These are phyloP conservation scores for Raddia guianensis DNA, from an alignment of 176 grass and related monocot species.

Conservation along the genomic window DNA sequence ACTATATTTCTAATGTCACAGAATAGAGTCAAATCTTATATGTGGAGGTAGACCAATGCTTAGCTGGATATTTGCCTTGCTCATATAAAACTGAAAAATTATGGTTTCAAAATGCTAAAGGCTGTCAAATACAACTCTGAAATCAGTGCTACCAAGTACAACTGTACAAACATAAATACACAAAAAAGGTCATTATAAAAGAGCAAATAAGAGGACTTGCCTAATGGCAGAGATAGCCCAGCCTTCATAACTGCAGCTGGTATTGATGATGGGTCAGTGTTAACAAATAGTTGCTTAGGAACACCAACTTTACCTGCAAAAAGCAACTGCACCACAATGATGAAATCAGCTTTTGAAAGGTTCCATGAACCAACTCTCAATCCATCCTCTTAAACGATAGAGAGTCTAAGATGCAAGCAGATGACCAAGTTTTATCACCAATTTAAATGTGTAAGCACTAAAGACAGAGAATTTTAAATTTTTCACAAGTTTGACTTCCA, in stretches of 20 bases:
- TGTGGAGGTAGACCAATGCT: too few species aligned
- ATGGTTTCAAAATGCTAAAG: neutral
- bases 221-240: constrained; percentile 81
- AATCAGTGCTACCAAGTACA: neutral
- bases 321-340: constrained; percentile 51
- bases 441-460: neutral
- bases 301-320: constrained; percentile 84
- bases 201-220: constrained; percentile 39
- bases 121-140: neutral
- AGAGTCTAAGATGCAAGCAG: constrained; percentile 25
- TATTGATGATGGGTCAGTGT: constrained; percentile 79
- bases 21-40: too few species aligned
- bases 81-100: neutral
- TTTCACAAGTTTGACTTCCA: neutral
- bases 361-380: constrained; percentile 37
- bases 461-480: neutral
- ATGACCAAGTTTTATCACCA: neutral
- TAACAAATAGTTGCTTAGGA: constrained; percentile 89
- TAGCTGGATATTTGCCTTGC: neutral
- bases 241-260: constrained; percentile 77
- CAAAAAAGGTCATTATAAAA: constrained; percentile 9
- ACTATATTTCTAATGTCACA: too few species aligned
- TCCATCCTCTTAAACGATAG: constrained; percentile 9
- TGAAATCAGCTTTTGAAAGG: constrained; percentile 52
- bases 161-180: neutral